Evolutionary conservation across 1,139 yeast species (phyloP), one percentile per base, ranked within the genome.

Genomic region (Hansenula sp.): DNA sequence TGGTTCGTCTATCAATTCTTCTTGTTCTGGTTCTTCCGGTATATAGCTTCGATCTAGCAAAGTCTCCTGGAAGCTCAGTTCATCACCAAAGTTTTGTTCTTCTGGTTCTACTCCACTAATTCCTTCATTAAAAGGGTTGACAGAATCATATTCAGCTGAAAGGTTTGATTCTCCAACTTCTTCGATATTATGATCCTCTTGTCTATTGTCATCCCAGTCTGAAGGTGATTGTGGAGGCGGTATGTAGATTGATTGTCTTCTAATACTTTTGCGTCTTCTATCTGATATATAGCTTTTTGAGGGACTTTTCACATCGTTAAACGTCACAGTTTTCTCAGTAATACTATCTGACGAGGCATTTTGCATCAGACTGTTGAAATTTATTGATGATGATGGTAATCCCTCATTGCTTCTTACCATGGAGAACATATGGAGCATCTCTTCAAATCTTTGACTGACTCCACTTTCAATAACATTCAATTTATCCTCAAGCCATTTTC

Each of bases 401-500:
- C 69, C 68, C 46, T 67, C 71, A 36, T 61, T 65, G 24, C 50
- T 47, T 48, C 74, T 59, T 16, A 72, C 56, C 7, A 60, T 55
- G 44, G 64, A 58, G 45, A 76, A 64, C 57, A 68, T 64, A 40
- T 62, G 64, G 34, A 74, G 60, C 42, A 78, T 63, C 29, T 71
- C 77, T 29, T 71, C 72, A 51, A 78, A 70, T 48, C 72, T 66
- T 31, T 59, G 59, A n/a, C 68, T 55, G 5, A 78, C 62, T 4
- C 70, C 69, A 18, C 54, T 55, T 48, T 78, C 81, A 31, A 77
- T 61, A 1, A 58, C 37, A 12, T 49, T 57, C 24, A 76, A 52
- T 43, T 68, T 63, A 45, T 64, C 56, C 50, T 64, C 58, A 25
- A 74, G 49, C 46, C 59, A 54, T 31, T 62, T 61, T 40, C 64